phyloP scores from a whole-genome alignment of 2,329 filamentous ascomycete genomes.

The Mycosphaerella sp. region DNA sequence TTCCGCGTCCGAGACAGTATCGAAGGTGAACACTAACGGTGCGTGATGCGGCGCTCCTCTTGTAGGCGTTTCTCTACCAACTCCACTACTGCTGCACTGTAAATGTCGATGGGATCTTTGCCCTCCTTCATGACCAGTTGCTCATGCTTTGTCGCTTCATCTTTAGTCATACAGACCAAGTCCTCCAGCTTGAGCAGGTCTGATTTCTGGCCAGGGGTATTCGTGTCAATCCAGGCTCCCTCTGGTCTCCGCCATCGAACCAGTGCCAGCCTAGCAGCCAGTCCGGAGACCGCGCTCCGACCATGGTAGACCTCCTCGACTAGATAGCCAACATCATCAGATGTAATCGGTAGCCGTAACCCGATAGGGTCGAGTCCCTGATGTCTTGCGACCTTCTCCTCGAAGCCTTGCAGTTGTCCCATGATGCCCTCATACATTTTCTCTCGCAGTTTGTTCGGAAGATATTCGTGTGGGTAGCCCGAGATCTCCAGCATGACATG shows the following conservation, averaged over 20 bases:
- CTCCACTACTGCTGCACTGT: conserved; percentile 60
- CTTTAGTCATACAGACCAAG: conserved; percentile 87
- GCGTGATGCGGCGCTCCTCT: conserved; percentile 49
- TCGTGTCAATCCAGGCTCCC: conserved; percentile 57
- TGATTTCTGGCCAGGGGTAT: conserved; percentile 67
- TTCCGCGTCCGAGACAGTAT: background rate
- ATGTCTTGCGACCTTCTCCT: conserved; percentile 65
- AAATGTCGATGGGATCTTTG: conserved; percentile 65
- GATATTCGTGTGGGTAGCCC: conserved; percentile 81
- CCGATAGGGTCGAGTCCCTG: conserved; percentile 56
- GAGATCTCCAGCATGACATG: conserved; percentile 78
- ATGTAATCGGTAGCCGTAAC: conserved; percentile 70
- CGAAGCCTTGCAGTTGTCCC: conserved; percentile 65
- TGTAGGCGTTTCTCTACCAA: conserved; percentile 60
- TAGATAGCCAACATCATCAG: conserved; percentile 77
- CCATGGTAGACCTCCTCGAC: conserved; percentile 84
- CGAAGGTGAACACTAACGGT: background rate
- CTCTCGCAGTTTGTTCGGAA: conserved; percentile 72
- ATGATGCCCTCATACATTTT: conserved; percentile 89
- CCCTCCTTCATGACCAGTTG: conserved; percentile 67
- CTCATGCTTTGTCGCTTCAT: conserved; percentile 76
- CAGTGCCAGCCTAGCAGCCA: conserved; percentile 73
- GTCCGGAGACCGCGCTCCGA: conserved; percentile 73
- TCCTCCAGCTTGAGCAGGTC: conserved; percentile 64
- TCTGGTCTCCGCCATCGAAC: conserved; percentile 69